Percentiles rank a stretch among this genome's conserved stretches.
Evolutionary conservation across 1,139 yeast genomes (phyloP).

Genomic region (Zygoascus meyerae): DNA sequence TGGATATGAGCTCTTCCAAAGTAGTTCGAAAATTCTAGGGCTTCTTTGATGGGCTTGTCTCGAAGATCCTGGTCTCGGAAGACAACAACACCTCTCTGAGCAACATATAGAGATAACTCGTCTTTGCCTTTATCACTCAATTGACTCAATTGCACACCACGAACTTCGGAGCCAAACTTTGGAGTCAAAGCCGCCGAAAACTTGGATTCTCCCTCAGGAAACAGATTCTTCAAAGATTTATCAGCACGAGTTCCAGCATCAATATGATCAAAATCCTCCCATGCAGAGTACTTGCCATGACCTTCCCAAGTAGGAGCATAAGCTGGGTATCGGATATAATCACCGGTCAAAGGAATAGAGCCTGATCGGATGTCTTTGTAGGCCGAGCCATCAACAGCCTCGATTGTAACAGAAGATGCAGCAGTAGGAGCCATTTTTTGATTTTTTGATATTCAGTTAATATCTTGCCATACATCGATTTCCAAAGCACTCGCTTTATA

Average conservation of each 20-base stretch:
- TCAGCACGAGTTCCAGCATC: conserved; percentile 37
- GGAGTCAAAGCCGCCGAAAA: conserved; percentile 39
- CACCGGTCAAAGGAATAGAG: conserved; percentile 2
- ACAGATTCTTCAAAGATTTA: conserved; percentile 27
- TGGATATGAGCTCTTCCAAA: conserved; percentile 61
- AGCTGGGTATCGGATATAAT: conserved; percentile 28
- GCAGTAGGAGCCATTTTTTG: not conserved
- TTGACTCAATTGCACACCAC: conserved; percentile 52
- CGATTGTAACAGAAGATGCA: conserved; percentile 1
- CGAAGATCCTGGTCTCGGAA: conserved; percentile 64
- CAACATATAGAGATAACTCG: conserved; percentile 59
- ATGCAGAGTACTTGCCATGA: conserved; percentile 36
- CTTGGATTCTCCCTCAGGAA: conserved; percentile 22
- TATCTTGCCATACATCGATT: no score
- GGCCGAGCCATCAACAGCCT: conserved; percentile 5
- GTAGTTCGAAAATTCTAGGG: conserved; percentile 45
- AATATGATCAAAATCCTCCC: conserved; percentile 32
- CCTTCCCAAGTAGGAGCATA: conserved; percentile 50
- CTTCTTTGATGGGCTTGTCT: conserved; percentile 45
- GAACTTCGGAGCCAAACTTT: conserved; percentile 56
- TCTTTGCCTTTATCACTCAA: conserved; percentile 49
- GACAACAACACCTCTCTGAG: conserved; percentile 60
- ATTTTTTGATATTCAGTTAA: not conserved
- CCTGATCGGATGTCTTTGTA: conserved; percentile 3
- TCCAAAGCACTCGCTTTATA: no score